These are phyloP conservation scores for Ambrosia hybrid DNA, from an alignment of 140 eudicot genomes.

Conservation along the genomic window DNA sequence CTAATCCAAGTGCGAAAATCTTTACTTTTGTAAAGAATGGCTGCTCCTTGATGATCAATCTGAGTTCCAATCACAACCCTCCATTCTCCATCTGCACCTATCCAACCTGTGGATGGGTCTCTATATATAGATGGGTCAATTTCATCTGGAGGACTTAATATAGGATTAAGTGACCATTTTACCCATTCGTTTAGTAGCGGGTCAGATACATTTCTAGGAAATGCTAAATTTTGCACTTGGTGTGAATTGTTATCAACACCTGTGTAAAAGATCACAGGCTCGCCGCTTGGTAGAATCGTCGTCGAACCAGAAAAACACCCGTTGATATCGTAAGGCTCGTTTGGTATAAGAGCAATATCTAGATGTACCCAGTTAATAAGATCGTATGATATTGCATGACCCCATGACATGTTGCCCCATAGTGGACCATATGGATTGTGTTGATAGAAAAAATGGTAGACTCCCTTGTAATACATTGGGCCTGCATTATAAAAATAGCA, in stretches of 20 bases:
- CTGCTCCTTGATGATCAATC: slow-evolving; percentile 37
- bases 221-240: slow-evolving; percentile 62
- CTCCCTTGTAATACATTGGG: slow-evolving; percentile 61
- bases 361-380: slow-evolving; percentile 62
- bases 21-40: slow-evolving; percentile 47
- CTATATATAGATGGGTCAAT: slow-evolving; percentile 38
- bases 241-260: slow-evolving; percentile 36
- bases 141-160: slow-evolving; percentile 36
- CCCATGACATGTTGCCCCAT: slow-evolving; percentile 63
- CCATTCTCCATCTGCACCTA: slow-evolving; percentile 50
- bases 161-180: slow-evolving; percentile 48
- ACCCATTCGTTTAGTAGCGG: slow-evolving; percentile 60
- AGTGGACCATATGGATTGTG: slow-evolving; percentile 53
- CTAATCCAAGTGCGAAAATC: slow-evolving; percentile 44
- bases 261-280: slow-evolving; percentile 60
- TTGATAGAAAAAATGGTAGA: slow-evolving; percentile 69
- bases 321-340: slow-evolving; percentile 45
- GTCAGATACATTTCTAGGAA: slow-evolving; percentile 58
- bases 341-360: slow-evolving; percentile 41
- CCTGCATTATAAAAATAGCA: slow-evolving; percentile 31
- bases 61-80: slow-evolving; percentile 48
- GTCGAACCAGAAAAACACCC: slow-evolving; percentile 80
- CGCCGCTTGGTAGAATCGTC: slow-evolving; percentile 49
- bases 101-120: slow-evolving; percentile 74
- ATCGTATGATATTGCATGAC: slow-evolving; percentile 53